Evolutionary conservation across 495 filamentous ascomycete genomes (phyloP), one percentile per base, ranked within the genome.

Genomic region (Neohortaea acidophila): DNA sequence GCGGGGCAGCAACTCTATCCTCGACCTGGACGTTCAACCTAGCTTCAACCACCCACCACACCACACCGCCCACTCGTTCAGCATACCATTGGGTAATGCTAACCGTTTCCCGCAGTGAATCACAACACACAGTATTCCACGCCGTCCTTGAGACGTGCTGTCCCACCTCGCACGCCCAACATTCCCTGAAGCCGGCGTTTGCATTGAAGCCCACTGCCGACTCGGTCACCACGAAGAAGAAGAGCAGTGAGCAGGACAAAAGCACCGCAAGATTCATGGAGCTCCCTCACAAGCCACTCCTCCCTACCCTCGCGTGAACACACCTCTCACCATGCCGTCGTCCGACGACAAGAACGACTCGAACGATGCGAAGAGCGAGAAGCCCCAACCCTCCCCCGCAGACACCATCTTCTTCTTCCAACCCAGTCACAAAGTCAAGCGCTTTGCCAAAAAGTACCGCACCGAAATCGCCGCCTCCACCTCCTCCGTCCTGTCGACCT

Each of bases 391-490:
- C 31, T 47, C 36, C 29, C 40, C 21, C 33, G 31, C 33, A 29
- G 34, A 28, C 28, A 36, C 32, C 29, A 43, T 44, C 17, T 20
- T 41, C n/a, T 21, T 28, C 32, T 46, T 49, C 24, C 48, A 38
- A 25, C 45, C 42, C 28, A 39, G 47, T 35, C 49, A 65, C 51
- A 60, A 69, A 48, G 61, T 64, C 35, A 71, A 73, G 52, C 59
- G 63, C 45, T 80, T 74, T 62, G 58, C 77, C 43, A 85, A 82
- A 57, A 65, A 65, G 45, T 83, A 86, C 57, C 69, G 80, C 29
- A 82, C 79, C n/a, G 77, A 84, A 60, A 72, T 84, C 25, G 75
- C 81, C 30, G 80, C 82, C 11, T 77, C 75, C 47, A 58, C 72
- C 9, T 77, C 74, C 49, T 84, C 78, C 58, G 63, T 85, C 33